phyloP scores from a whole-genome alignment of 2,329 filamentous ascomycete species.

The Monosporascus sp. region DNA sequence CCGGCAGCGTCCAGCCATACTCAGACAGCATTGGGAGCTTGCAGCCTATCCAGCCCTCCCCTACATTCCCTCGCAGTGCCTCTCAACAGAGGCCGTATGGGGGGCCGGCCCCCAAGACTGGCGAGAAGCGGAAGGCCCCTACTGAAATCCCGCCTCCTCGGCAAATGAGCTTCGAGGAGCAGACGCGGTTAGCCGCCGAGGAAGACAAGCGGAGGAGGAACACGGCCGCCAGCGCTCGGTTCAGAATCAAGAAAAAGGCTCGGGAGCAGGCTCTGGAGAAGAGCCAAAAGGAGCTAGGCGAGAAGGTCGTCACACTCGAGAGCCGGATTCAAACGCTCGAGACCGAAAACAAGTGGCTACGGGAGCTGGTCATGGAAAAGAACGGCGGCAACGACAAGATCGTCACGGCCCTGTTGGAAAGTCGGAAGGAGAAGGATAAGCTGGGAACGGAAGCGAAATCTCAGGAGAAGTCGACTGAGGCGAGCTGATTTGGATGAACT shows the following conservation, averaged over 20 bases:
- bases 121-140: constrained; percentile 44
- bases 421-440: constrained; percentile 35
- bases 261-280: constrained; percentile 81
- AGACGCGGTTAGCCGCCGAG: constrained; percentile 69
- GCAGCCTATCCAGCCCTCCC: constrained; percentile 48
- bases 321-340: constrained; percentile 63
- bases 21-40: constrained; percentile 37
- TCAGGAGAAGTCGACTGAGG: constrained; percentile 12
- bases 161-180: constrained; percentile 60
- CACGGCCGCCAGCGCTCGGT: constrained; percentile 81
- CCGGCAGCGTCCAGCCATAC: constrained; percentile 42
- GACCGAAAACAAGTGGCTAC: constrained; percentile 38
- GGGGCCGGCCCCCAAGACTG: constrained; percentile 22
- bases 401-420: constrained; percentile 44
- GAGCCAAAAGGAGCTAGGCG: constrained; percentile 75
- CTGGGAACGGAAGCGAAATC: constrained; percentile 21
- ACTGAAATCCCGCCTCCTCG: constrained; percentile 33
- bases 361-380: constrained; percentile 76
- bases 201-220: constrained; percentile 88
- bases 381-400: constrained; percentile 57
- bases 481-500: constrained; percentile 9
- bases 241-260: constrained; percentile 95
- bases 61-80: constrained; percentile 36
- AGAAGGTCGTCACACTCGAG: constrained; percentile 71
- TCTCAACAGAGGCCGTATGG: constrained; percentile 32